phyloP scores from a whole-genome alignment of 192 early-diverging fungal genomes.

The Coemansia aciculifera region DNA sequence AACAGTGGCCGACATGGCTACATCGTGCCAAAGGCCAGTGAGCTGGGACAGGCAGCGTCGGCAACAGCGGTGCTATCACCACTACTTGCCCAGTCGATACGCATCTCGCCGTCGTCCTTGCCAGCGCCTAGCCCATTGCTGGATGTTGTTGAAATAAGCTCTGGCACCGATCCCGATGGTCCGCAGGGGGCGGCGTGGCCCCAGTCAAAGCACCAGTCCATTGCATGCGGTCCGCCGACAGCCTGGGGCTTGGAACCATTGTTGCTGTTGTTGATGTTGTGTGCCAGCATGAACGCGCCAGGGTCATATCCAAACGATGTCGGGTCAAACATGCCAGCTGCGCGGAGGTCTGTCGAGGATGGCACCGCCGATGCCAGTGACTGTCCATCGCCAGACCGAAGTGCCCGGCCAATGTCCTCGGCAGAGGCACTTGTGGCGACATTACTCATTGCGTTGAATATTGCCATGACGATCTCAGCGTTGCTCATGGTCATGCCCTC shows the following conservation, averaged over 20 bases:
- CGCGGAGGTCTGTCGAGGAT: neutral
- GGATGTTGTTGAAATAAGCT: neutral
- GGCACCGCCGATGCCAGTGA: conserved; percentile 2
- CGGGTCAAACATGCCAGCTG: conserved; percentile 12
- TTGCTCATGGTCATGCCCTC: conserved; percentile 16
- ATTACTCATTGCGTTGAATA: conserved; percentile 49
- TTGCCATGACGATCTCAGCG: conserved; percentile 39
- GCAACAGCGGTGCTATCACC: neutral
- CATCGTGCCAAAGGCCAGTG: conserved; percentile 7
- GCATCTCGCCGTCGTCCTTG: conserved; percentile 4
- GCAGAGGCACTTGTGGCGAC: neutral
- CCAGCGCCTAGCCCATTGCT: neutral
- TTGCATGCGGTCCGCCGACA: conserved; percentile 16
- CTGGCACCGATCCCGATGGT: neutral
- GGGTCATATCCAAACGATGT: conserved; percentile 36
- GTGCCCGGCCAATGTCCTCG: neutral
- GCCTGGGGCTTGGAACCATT: conserved; percentile 9
- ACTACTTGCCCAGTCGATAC: conserved; percentile 10
- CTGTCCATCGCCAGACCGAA: neutral
- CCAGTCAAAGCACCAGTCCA: conserved; percentile 49
- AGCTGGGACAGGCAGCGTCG: neutral
- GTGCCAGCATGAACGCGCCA: conserved; percentile 18
- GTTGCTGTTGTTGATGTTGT: neutral
- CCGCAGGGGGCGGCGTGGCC: conserved; percentile 6
- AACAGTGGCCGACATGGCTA: neutral